Evolutionary conservation across 371 early-diverging fungal genomes (phyloP).

Genomic region (Mortierella sp.): DNA sequence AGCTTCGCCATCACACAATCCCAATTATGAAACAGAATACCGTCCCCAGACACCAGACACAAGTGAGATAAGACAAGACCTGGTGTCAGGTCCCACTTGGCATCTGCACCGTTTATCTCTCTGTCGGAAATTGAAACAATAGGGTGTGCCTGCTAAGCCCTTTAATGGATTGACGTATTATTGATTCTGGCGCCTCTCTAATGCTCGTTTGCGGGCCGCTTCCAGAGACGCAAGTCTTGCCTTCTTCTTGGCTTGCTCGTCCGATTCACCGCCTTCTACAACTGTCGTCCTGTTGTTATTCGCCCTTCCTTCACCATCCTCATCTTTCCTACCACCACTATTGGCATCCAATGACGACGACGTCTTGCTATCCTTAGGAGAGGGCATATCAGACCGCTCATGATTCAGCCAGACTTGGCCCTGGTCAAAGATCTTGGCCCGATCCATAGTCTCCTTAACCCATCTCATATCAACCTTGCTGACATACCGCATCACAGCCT

Average conservation of each 20-base stretch:
- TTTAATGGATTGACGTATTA: not conserved
- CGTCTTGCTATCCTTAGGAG: not conserved
- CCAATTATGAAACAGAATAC: not conserved
- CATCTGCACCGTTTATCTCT: not conserved
- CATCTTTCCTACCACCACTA: not conserved
- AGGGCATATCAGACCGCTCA: constrained; percentile 31
- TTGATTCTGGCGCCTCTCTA: constrained; percentile 61
- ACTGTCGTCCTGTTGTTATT: not conserved
- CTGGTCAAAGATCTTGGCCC: constrained; percentile 44
- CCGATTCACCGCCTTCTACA: constrained; percentile 13
- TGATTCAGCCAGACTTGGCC: constrained; percentile 44
- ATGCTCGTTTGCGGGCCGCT: constrained; percentile 66
- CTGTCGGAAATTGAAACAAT: not conserved
- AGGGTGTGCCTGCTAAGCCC: not conserved
- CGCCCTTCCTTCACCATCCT: not conserved
- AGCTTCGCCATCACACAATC: not conserved
- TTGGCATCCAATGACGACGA: not conserved
- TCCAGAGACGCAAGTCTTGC: constrained; percentile 64
- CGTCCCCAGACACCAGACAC: no score
- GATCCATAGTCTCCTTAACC: constrained; percentile 48
- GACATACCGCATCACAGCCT: constrained; percentile 77
- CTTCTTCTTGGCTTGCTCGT: constrained; percentile 43
- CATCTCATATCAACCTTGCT: constrained; percentile 66
- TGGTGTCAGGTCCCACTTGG: not conserved
- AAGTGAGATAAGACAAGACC: not conserved